These are phyloP conservation scores for Sugiyamaella valdiviana DNA, from an alignment of 805 yeast genomes.

Conservation along the genomic window DNA sequence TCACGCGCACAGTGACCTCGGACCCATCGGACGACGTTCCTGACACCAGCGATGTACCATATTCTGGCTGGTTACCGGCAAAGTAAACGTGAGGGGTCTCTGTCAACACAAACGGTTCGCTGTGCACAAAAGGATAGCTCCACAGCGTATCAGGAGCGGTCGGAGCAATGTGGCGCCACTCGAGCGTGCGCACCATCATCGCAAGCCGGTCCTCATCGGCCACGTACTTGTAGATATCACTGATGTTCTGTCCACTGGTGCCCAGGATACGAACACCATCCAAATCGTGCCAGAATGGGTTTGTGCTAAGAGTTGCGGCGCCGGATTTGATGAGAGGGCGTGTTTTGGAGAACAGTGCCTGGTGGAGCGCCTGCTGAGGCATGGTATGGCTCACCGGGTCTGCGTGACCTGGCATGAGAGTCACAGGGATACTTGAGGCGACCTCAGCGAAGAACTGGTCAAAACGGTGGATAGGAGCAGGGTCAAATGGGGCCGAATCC, in stretches of 20 bases:
- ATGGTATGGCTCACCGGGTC: constrained; percentile 82
- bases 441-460: constrained; percentile 55
- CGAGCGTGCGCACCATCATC: constrained; percentile 59
- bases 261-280: constrained; percentile 57
- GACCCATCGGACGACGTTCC: constrained; percentile 34
- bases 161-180: constrained; percentile 85
- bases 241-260: constrained; percentile 77
- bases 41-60: constrained; percentile 36
- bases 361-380: constrained; percentile 90
- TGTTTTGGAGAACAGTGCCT: constrained; percentile 53
- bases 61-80: constrained; percentile 75
- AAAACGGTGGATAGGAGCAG: constrained; percentile 31
- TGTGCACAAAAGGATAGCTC: constrained; percentile 72
- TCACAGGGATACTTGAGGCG: constrained; percentile 56
- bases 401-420: constrained; percentile 73
- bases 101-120: constrained; percentile 71
- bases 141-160: constrained; percentile 95
- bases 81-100: constrained; percentile 83
- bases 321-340: constrained; percentile 37
- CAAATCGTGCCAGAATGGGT: constrained; percentile 68
- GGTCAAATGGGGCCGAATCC: constrained; percentile 21
- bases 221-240: constrained; percentile 68
- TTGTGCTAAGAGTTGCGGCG: constrained; percentile 46
- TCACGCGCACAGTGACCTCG: constrained; percentile 39
- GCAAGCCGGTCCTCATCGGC: constrained; percentile 41